phyloP scores from a whole-genome alignment of 768 basidiomycete species.

The Hydnomerulius pinastri region DNA sequence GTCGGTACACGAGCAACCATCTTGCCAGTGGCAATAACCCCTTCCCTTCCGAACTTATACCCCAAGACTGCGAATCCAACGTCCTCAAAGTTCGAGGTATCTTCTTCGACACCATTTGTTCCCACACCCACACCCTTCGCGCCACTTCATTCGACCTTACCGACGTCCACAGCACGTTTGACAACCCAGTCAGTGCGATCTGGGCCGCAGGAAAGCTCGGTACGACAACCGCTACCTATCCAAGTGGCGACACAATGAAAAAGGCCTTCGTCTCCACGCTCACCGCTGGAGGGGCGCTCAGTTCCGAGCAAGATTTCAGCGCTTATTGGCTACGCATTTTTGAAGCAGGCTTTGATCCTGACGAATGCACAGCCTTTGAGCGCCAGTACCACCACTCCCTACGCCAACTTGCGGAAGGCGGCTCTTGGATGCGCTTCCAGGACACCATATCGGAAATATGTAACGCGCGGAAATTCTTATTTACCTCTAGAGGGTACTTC shows the following conservation, averaged over 20 bases:
- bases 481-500: too few species aligned
- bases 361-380: neutral
- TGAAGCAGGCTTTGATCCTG: neutral
- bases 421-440: slow-evolving; percentile 6
- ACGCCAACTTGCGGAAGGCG: neutral
- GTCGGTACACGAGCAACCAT: slow-evolving; percentile 5
- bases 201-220: neutral
- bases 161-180: neutral
- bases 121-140: neutral
- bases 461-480: too few species aligned
- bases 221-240: neutral
- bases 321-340: slow-evolving; percentile 1
- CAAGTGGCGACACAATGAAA: slow-evolving; percentile 1
- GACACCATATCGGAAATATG: neutral
- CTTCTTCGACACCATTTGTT: slow-evolving; percentile 1
- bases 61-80: neutral
- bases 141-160: slow-evolving; percentile 1
- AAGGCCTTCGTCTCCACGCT: slow-evolving; percentile 2
- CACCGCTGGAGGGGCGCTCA: neutral
- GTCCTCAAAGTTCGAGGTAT: slow-evolving; percentile 4
- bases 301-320: neutral
- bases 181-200: neutral
- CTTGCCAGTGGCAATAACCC: neutral
- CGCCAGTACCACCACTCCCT: neutral
- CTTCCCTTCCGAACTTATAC: slow-evolving; percentile 1